A percentile compares a stretch with the other conserved stretches of the same genome.
Evolutionary conservation across 2,329 filamentous ascomycete species (phyloP).

Genomic region (Esteya vermicola): DNA sequence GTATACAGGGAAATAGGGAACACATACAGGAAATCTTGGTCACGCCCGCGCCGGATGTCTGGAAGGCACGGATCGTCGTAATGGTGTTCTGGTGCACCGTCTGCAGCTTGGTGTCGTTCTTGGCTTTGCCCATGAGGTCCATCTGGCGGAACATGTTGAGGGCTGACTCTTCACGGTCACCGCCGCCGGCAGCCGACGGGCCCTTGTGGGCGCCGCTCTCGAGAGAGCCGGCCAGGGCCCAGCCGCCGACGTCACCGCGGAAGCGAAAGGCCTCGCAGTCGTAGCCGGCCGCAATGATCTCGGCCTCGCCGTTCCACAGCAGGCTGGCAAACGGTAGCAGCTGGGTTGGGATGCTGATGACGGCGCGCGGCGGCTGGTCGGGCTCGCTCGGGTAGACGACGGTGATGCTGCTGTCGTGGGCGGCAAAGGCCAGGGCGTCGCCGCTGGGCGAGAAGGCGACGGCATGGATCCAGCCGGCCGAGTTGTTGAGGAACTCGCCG

Average conservation of each 20-base stretch:
- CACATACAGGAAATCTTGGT: constrained; percentile 77
- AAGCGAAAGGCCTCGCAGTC: constrained; percentile 85
- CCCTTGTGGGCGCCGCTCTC: constrained; percentile 69
- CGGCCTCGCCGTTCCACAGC: constrained; percentile 80
- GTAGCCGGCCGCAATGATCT: constrained; percentile 92
- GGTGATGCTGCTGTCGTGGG: constrained; percentile 92
- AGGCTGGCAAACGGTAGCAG: constrained; percentile 84
- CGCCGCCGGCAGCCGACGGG: constrained; percentile 40
- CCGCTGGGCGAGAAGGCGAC: constrained; percentile 88
- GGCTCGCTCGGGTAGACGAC: constrained; percentile 88
- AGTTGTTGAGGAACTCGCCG: constrained; percentile 90
- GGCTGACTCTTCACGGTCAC: constrained; percentile 73
- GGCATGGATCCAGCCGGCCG: constrained; percentile 90
- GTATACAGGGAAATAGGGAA: background rate
- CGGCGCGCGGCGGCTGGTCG: constrained; percentile 79
- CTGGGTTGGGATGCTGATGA: constrained; percentile 80
- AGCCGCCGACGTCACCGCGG: constrained; percentile 62
- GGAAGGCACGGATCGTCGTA: constrained; percentile 65
- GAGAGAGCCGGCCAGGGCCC: constrained; percentile 70
- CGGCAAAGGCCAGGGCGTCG: constrained; percentile 82
- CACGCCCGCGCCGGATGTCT: constrained; percentile 48
- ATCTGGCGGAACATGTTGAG: constrained; percentile 98
- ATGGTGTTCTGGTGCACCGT: constrained; percentile 97
- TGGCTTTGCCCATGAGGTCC: constrained; percentile 88
- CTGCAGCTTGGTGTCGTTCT: constrained; percentile 86